These are phyloP conservation scores for Aspergillus sp. DNA, from an alignment of 2,329 filamentous ascomycete genomes.

Conservation along the genomic window DNA sequence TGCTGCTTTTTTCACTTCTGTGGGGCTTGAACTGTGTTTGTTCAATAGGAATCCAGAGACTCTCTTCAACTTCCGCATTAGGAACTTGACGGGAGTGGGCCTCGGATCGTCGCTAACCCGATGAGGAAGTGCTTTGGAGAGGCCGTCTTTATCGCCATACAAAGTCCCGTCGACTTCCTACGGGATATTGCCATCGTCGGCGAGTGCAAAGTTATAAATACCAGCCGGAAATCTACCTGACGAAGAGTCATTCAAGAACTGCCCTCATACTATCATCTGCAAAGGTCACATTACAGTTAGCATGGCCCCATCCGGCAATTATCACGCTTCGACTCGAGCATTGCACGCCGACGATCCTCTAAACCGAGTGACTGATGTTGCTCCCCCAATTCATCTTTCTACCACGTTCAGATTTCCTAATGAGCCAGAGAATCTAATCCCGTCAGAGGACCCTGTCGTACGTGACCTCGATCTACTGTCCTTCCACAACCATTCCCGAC, in stretches of 20 bases:
- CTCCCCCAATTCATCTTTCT: conserved; percentile 83
- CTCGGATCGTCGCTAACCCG: neutral
- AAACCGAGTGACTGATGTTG: conserved; percentile 72
- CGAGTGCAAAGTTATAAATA: neutral
- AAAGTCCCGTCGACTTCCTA: neutral
- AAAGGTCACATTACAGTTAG: neutral
- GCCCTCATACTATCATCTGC: neutral
- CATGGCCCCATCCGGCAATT: conserved; percentile 18
- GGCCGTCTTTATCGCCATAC: neutral
- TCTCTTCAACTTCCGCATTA: conserved; percentile 13
- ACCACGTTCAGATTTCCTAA: conserved; percentile 81
- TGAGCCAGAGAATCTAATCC: conserved; percentile 64
- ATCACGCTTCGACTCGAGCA: conserved; percentile 53
- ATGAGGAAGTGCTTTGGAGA: neutral
- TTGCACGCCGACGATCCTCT: conserved; percentile 79
- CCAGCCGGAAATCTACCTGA: neutral
- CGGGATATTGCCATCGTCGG: neutral
- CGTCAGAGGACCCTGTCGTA: conserved; percentile 51
- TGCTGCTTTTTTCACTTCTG: neutral
- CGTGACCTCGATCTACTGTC: neutral
- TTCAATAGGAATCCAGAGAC: neutral
- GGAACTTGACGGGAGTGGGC: conserved; percentile 27
- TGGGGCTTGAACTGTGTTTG: neutral
- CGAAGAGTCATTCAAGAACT: neutral
- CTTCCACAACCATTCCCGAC: neutral